Conservation (phyloP, 2,329 filamentous ascomycete genomes). For the Coniochaeta pulveracea region DNA sequence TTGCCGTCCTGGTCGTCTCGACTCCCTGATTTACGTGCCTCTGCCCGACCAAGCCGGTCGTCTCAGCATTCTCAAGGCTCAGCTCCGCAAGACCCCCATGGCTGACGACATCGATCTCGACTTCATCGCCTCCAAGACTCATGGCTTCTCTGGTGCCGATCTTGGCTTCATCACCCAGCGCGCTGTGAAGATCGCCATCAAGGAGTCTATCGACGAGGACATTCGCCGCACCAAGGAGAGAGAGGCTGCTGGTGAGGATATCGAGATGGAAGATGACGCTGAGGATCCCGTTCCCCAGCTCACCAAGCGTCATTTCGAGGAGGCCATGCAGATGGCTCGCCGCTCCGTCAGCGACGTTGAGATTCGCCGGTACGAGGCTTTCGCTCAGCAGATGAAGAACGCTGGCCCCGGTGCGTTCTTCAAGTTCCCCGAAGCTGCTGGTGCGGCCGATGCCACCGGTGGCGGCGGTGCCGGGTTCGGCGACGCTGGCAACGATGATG, state of each 20-base stretch:
- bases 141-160: constrained; percentile 99
- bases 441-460: constrained; percentile 52
- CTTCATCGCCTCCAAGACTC: constrained; percentile 92
- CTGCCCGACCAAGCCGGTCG: constrained; percentile 87
- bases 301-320: constrained; percentile 94
- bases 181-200: constrained; percentile 98
- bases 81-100: constrained; percentile 96
- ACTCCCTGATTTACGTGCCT: constrained; percentile 96
- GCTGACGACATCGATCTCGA: constrained; percentile 75
- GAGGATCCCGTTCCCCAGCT: constrained; percentile 95
- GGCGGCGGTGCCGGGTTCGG: constrained; percentile 59
- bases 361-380: constrained; percentile 96
- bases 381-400: constrained; percentile 99
- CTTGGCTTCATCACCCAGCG: constrained; percentile 97
- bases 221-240: constrained; percentile 86
- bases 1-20: constrained; percentile 95
- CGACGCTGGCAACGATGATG: constrained; percentile 85
- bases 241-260: constrained; percentile 71
- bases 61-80: constrained; percentile 81
- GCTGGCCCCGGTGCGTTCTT: constrained; percentile 92
- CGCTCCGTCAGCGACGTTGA: constrained; percentile 93
- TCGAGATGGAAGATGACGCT: constrained; percentile 71
- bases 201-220: constrained; percentile 81
- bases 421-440: constrained; percentile 76
- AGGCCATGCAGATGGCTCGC: constrained; percentile 92